Evolutionary conservation across 1,284 basidiomycete genomes (phyloP).

Genomic region (Ceratobasidium sp.): DNA sequence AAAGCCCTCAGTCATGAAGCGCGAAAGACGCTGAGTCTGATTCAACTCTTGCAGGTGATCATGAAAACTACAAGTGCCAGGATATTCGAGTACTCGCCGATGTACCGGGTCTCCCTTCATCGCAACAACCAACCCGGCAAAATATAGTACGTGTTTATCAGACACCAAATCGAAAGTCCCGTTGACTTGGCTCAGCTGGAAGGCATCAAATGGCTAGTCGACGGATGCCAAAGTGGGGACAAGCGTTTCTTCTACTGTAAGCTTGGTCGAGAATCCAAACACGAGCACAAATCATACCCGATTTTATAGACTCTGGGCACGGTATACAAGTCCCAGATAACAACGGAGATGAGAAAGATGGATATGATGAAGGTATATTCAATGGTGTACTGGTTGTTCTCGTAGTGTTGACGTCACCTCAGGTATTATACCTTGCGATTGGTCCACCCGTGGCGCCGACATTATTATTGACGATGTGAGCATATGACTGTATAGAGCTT

Average conservation of each 20-base stretch:
- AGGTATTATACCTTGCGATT: conserved; percentile 35
- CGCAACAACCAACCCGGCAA: conserved; percentile 4
- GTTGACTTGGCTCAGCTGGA: not conserved
- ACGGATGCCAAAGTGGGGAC: conserved; percentile 10
- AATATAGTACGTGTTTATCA: conserved; percentile 2
- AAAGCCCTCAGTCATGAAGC: no score
- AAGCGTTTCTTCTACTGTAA: conserved; percentile 25
- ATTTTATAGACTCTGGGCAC: conserved; percentile 16
- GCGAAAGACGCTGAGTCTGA: not conserved
- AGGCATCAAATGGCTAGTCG: not conserved
- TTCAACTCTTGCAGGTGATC: no score
- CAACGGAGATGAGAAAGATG: conserved; percentile 13
- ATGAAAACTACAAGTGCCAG: not conserved
- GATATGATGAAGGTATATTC: conserved; percentile 2
- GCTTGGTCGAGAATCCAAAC: not conserved
- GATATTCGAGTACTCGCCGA: not conserved
- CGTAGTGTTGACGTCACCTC: not conserved
- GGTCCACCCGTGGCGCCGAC: not conserved
- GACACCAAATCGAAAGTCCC: not conserved
- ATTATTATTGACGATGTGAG: conserved; percentile 32
- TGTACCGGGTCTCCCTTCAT: not conserved
- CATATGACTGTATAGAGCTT: not conserved
- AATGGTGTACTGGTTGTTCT: not conserved
- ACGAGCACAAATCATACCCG: no score
- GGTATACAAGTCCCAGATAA: conserved; percentile 7